phyloP scores from a whole-genome alignment of 2,329 filamentous ascomycete species.

The Arachnopeziza araneosa region DNA sequence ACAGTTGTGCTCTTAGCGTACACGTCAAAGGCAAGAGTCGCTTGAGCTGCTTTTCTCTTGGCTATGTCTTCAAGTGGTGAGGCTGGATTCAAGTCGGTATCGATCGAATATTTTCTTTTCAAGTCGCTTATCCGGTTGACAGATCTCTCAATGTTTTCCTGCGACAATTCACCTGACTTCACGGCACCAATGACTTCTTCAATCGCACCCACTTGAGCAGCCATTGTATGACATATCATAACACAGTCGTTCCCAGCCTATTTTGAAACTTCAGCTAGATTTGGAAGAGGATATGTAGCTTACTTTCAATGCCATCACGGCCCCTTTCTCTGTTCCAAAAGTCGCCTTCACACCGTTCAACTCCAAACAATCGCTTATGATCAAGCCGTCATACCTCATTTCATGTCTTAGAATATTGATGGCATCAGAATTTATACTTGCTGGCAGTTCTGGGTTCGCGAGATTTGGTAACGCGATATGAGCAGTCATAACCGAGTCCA shows the following conservation, averaged over 20 bases:
- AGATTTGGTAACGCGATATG: constrained; percentile 37
- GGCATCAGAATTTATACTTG: constrained; percentile 34
- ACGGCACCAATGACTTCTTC: constrained; percentile 34
- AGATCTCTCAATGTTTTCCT: constrained; percentile 31
- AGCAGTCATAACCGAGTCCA: constrained; percentile 41
- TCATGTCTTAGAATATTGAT: constrained; percentile 36
- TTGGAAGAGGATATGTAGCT: neutral
- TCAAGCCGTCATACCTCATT: constrained; percentile 38
- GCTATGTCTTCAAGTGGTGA: constrained; percentile 18
- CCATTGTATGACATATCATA: constrained; percentile 41
- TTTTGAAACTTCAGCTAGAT: neutral
- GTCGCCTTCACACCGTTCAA: constrained; percentile 39
- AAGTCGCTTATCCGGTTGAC: constrained; percentile 31
- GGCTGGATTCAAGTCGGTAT: constrained; percentile 8
- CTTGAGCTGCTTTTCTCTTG: constrained; percentile 17
- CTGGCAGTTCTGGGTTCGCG: constrained; percentile 28
- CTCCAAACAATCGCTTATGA: constrained; percentile 41
- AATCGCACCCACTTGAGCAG: constrained; percentile 36
- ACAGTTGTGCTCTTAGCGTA: constrained; percentile 38
- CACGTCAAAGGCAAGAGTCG: constrained; percentile 28
- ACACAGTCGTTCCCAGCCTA: constrained; percentile 38
- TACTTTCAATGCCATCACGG: constrained; percentile 35
- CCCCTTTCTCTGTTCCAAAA: constrained; percentile 36
- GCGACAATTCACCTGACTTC: constrained; percentile 30
- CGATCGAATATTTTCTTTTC: constrained; percentile 31